phyloP scores from a whole-genome alignment of 768 basidiomycete genomes.

The Lentinus brumalis region DNA sequence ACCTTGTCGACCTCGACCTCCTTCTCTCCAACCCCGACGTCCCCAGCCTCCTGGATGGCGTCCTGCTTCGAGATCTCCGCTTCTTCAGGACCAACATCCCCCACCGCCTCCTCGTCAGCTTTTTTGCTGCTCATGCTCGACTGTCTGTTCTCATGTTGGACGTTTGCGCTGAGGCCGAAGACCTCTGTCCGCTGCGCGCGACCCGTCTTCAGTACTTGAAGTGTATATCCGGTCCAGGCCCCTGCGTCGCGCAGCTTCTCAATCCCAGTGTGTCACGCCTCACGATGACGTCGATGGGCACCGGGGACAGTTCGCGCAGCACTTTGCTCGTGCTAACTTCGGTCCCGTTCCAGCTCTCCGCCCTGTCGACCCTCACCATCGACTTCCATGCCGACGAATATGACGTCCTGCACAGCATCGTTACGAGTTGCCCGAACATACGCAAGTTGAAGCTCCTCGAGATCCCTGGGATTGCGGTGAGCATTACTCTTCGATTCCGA shows the following conservation, averaged over 20 bases:
- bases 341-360: neutral
- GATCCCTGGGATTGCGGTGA: neutral
- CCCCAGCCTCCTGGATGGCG: neutral
- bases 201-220: neutral
- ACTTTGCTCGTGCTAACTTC: neutral
- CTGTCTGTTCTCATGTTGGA: neutral
- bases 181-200: neutral
- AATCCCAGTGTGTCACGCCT: neutral
- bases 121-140: neutral
- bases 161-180: neutral
- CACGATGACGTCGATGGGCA: neutral
- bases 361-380: neutral
- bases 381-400: neutral
- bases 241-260: neutral
- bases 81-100: neutral
- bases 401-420: neutral
- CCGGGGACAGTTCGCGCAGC: too few relatives aligned
- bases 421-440: neutral
- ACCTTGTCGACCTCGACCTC: neutral
- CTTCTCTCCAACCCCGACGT: neutral
- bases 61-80: neutral
- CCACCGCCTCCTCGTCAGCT: neutral
- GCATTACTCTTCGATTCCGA: neutral
- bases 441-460: neutral
- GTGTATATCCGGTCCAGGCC: neutral